A percentile compares a stretch with the other conserved stretches of the same genome.
These are phyloP conservation scores for Apocynum venetum DNA, from an alignment of 257 asterid genomes.

Conservation along the genomic window DNA sequence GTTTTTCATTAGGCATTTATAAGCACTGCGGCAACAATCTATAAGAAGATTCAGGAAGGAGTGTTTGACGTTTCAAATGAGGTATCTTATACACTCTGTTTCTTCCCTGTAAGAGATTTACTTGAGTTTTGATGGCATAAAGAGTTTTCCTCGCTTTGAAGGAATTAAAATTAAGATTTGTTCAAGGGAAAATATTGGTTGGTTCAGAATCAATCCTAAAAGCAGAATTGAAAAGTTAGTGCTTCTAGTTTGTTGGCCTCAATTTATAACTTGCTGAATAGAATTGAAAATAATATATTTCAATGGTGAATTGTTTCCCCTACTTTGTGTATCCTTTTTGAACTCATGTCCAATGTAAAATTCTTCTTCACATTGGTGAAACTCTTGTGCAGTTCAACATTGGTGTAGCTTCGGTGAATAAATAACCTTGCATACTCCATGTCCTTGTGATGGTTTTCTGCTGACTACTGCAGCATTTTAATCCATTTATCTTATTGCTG, in stretches of 20 bases:
- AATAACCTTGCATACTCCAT: neutral
- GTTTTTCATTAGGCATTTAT: conserved; percentile 64
- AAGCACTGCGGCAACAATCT: conserved; percentile 77
- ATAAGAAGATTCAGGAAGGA: conserved; percentile 95
- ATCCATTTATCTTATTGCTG: neutral
- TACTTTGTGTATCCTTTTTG: neutral
- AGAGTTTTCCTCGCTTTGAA: neutral
- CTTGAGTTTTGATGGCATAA: neutral
- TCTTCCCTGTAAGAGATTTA: neutral
- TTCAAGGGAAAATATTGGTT: neutral
- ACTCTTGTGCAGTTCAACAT: neutral
- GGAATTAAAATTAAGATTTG: neutral
- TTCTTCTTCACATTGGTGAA: neutral
- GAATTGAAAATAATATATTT: neutral
- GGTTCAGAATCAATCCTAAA: neutral
- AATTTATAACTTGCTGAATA: neutral
- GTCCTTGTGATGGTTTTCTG: neutral
- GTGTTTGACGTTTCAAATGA: conserved; percentile 91
- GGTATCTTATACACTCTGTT: conserved; percentile 35
- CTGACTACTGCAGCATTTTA: neutral
- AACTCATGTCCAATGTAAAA: neutral
- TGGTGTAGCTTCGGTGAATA: neutral
- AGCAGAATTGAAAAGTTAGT: neutral
- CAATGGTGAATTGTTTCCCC: neutral
- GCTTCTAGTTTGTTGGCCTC: neutral